Conservation (phyloP, 768 basidiomycete species). For the Daedaleopsis sinensis region DNA sequence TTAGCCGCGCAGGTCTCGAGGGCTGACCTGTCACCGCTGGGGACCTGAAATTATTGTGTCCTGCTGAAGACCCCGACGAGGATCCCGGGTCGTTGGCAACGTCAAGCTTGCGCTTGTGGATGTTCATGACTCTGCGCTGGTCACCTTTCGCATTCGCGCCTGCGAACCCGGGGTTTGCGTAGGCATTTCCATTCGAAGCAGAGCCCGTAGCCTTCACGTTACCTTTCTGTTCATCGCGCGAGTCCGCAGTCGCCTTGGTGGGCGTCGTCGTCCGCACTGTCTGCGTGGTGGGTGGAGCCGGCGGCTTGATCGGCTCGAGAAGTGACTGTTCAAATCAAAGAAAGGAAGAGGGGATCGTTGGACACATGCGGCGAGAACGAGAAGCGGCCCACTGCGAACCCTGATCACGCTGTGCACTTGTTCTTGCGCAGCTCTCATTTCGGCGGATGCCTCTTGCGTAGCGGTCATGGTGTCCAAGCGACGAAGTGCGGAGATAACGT, state of each 20-base stretch:
- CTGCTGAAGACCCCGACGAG: not conserved
- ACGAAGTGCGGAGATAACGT: slow-evolving; percentile 16
- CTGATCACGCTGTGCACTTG: slow-evolving; percentile 32
- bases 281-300: not conserved
- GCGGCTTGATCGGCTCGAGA: slow-evolving; percentile 21
- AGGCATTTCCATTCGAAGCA: not conserved
- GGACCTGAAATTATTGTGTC: slow-evolving; percentile 1
- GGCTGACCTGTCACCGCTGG: not conserved
- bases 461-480: slow-evolving; percentile 21
- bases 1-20: too few species aligned
- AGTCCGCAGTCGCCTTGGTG: slow-evolving; percentile 1
- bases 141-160: slow-evolving; percentile 13
- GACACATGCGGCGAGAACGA: slow-evolving; percentile 30
- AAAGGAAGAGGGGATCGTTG: slow-evolving; percentile 30
- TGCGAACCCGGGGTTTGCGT: slow-evolving; percentile 1
- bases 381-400: slow-evolving; percentile 38
- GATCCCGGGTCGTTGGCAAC: not conserved
- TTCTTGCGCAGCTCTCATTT: slow-evolving; percentile 18
- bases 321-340: slow-evolving; percentile 32
- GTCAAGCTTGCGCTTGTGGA: slow-evolving; percentile 27
- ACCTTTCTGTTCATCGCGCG: slow-evolving; percentile 25
- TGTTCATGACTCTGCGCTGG: slow-evolving; percentile 26
- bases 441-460: slow-evolving; percentile 4
- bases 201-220: slow-evolving; percentile 8
- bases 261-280: slow-evolving; percentile 6